phyloP scores from a whole-genome alignment of 495 filamentous ascomycete species.

The Aspergillus asperescens region DNA sequence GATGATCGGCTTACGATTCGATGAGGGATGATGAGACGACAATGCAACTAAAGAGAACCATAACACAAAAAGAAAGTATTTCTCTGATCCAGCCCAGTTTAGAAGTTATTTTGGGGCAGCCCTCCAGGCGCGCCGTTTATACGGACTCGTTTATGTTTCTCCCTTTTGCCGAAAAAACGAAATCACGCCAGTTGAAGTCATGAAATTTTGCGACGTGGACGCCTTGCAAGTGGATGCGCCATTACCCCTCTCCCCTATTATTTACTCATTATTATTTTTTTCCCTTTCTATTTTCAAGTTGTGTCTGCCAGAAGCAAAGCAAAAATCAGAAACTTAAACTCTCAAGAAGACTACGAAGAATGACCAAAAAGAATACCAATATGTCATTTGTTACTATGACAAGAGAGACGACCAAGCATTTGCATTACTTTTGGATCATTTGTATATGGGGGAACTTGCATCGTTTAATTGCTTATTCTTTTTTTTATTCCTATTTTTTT shows the following conservation, averaged over 20 bases:
- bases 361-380: constrained; percentile 31
- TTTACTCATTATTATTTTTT: constrained; percentile 23
- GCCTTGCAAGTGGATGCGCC: constrained; percentile 38
- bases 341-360: constrained; percentile 22
- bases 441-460: constrained; percentile 40
- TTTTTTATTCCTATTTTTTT: constrained; percentile 10
- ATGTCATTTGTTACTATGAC: constrained; percentile 26
- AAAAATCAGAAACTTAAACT: constrained; percentile 15
- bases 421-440: constrained; percentile 41
- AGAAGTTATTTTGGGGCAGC: constrained; percentile 49
- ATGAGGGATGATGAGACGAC: constrained; percentile 56
- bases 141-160: constrained; percentile 30
- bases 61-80: constrained; percentile 39
- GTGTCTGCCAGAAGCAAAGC: constrained; percentile 20
- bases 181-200: constrained; percentile 19
- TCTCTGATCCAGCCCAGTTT: constrained; percentile 47
- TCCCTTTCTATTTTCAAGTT: constrained; percentile 26
- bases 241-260: constrained; percentile 23
- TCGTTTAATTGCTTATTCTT: constrained; percentile 32
- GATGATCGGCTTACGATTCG: constrained; percentile 49
- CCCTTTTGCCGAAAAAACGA: constrained; percentile 21
- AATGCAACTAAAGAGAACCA: constrained; percentile 33
- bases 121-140: constrained; percentile 38
- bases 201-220: constrained; percentile 31
- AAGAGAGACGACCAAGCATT: constrained; percentile 44